Base-by-base conservation (phyloP, 2,329 filamentous ascomycete genomes). In the Penicillium sp. region DNA sequence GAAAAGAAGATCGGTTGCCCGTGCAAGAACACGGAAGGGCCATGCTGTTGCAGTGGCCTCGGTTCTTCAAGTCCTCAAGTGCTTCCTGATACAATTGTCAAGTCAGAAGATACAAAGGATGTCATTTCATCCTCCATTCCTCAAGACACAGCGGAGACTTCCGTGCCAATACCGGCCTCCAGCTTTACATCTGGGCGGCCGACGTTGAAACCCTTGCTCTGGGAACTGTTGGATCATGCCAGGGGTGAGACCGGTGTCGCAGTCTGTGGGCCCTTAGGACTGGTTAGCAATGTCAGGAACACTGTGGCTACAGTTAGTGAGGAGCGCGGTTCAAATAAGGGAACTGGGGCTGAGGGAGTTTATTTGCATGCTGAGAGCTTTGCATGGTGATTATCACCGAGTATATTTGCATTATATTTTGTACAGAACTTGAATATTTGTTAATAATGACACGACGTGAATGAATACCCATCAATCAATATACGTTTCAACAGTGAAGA, bases 301-400 rank as follows among this genome's bases (percentile, higher is more conserved):
- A 55, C 44, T 1, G 56, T 58, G 31, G 56, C 46, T 9, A 52
- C 33, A 49, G 44, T 55, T 10, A 58, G 56, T 27, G 56, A 58
- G n/a, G 39, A 58, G 19, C 52, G 56, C 11, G 56, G 48, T 5
- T 51, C 49, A 13, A 26, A 49, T 52, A 58, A 58, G 37, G 56
- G 56, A 1, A 58, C 56, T n/a, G 56, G 48, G 5, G 56, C 56
- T 5, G 48, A 58, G 37, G 56, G 56, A 5, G 37, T 58, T 11
- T 58, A 58, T 27, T 41, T 58, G 43, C 56, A 58, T 43, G 48
- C 46, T 6, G 56, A 58, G 26, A 49, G 21, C 21, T 58, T 58
- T 37, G 48, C 44, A 21, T 48, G 48, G 39, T 58, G 48, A 58
- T 46, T n/a, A 14, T 29, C 24, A 29, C 26, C 24, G 14, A 21